Evolutionary conservation across 1,284 basidiomycete species (phyloP).

Genomic region (Ustilago shanxiensis): DNA sequence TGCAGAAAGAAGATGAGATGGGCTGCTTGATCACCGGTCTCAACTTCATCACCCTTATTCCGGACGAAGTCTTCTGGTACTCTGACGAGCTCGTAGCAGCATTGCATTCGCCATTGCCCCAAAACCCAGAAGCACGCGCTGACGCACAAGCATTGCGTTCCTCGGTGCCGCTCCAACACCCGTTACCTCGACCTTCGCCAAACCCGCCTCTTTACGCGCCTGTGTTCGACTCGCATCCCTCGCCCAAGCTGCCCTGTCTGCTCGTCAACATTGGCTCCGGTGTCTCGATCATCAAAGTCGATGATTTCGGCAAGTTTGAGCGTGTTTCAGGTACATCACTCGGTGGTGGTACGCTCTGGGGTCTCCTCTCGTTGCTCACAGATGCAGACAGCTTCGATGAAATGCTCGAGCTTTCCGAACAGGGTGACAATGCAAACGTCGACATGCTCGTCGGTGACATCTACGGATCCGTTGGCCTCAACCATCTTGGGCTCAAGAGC

Average conservation of each 20-base stretch:
- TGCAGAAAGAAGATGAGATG: conserved; percentile 96
- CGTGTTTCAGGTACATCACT: conserved; percentile 96
- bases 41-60: conserved; percentile 95
- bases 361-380: conserved; percentile 90
- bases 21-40: conserved; percentile 96
- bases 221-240: conserved; percentile 81
- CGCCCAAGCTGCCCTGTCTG: conserved; percentile 87
- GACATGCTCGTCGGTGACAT: conserved; percentile 99
- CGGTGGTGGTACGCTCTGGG: conserved; percentile 99
- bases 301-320: conserved; percentile 94
- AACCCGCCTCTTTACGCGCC: conserved; percentile 91
- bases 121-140: conserved; percentile 41
- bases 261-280: conserved; percentile 99
- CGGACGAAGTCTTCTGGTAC: conserved; percentile 98
- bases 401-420: conserved; percentile 93
- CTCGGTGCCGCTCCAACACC: conserved; percentile 59
- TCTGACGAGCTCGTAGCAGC: conserved; percentile 88
- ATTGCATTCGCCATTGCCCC: conserved; percentile 53
- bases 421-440: conserved; percentile 91
- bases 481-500: conserved; percentile 83
- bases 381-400: conserved; percentile 97
- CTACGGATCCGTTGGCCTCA: conserved; percentile 82
- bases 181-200: conserved; percentile 88
- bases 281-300: conserved; percentile 96
- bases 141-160: conserved; percentile 53